Evolutionary conservation across 2,329 filamentous ascomycete genomes (phyloP).

Genomic region (Delphinella strobiligena): DNA sequence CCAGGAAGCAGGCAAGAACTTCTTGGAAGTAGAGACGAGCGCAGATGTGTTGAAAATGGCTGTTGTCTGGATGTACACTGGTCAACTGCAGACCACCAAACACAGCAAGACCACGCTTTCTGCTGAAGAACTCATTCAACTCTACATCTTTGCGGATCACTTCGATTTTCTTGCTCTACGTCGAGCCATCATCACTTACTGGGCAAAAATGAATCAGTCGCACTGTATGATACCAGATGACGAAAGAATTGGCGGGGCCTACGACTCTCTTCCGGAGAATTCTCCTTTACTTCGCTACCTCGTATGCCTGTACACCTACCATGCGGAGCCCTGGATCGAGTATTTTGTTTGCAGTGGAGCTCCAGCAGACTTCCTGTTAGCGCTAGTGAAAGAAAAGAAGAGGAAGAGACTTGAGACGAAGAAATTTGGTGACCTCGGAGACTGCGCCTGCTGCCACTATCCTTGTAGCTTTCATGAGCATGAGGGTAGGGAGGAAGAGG

Average conservation of each 20-base stretch:
- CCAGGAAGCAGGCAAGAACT: neutral
- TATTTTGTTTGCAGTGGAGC: neutral
- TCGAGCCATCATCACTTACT: constrained; percentile 2
- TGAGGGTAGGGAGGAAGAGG: constrained; percentile 1
- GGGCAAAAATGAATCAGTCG: no score
- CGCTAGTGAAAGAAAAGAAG: neutral
- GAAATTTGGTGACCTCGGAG: no score
- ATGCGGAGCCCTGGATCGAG: neutral
- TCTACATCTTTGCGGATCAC: constrained; percentile 3
- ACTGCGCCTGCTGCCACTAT: constrained; percentile 1
- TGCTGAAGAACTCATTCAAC: neutral
- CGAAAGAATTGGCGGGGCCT: neutral
- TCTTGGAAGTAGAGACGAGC: neutral
- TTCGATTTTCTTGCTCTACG: neutral
- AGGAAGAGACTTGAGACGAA: no score
- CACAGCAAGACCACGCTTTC: no score
- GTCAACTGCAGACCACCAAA: neutral
- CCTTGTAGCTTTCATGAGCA: constrained; percentile 5
- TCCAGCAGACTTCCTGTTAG: neutral
- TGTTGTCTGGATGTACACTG: neutral
- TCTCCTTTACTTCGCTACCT: neutral
- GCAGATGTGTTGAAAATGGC: neutral
- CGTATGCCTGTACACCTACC: neutral
- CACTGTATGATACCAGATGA: no score
- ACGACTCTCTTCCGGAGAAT: neutral